phyloP scores from a whole-genome alignment of 306 rosid species.

The Glycine tomentella region DNA sequence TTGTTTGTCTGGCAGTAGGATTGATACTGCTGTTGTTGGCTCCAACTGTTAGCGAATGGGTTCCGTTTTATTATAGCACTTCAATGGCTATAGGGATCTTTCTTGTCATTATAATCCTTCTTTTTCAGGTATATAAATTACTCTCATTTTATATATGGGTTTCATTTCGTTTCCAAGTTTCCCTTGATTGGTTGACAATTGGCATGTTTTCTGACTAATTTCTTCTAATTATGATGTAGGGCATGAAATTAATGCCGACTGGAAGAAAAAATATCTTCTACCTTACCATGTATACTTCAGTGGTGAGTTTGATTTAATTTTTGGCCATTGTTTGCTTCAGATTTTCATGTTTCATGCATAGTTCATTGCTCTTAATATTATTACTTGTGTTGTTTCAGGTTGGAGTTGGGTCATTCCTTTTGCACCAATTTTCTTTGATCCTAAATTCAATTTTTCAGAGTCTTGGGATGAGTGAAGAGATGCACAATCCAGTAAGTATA shows the following conservation, averaged over 20 bases:
- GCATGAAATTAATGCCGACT: constrained; percentile 89
- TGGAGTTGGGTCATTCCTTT: constrained; percentile 78
- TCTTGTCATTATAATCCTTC: constrained; percentile 73
- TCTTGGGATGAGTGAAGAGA: constrained; percentile 82
- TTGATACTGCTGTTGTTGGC: constrained; percentile 64
- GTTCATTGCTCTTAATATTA: not conserved
- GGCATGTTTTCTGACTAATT: constrained; percentile 2
- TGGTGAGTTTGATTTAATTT: constrained; percentile 63
- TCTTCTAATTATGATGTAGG: constrained; percentile 54
- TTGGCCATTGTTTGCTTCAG: constrained; percentile 1
- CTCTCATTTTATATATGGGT: not conserved
- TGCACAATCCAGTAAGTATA: constrained; percentile 78
- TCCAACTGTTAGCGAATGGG: constrained; percentile 78
- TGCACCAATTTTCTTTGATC: constrained; percentile 67
- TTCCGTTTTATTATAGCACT: constrained; percentile 84
- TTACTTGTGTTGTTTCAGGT: constrained; percentile 58
- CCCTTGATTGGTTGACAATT: constrained; percentile 37
- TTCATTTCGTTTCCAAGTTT: constrained; percentile 31
- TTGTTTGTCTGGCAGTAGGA: constrained; percentile 68
- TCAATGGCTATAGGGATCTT: constrained; percentile 82
- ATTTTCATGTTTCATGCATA: constrained; percentile 31
- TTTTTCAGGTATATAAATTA: constrained; percentile 74
- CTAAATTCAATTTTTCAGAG: constrained; percentile 72
- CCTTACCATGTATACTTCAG: constrained; percentile 72
- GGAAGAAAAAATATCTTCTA: constrained; percentile 79